Base-by-base conservation (phyloP, 176 grass and related monocot genomes). In the Phragmites australis region DNA sequence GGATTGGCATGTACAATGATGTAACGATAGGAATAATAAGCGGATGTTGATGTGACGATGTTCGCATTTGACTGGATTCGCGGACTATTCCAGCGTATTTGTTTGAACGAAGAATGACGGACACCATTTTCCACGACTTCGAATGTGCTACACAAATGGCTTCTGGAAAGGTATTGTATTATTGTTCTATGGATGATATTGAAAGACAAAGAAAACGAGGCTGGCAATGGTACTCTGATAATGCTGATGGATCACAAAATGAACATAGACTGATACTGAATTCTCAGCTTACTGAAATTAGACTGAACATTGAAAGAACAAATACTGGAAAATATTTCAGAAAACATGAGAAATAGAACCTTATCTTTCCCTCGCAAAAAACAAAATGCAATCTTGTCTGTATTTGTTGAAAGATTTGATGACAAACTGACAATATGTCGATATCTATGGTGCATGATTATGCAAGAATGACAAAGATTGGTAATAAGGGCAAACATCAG, bases 81-180 rank as follows among this genome's bases (percentile, higher is more conserved):
- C 2, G 16, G 68, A 82, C 46, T 51, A 51, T 63, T 82, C 30
- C 44, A 62, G 43, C 9, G 15, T 4, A 4, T 79, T 79, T 79
- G 76, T 79, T 82, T 82, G 68, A 82, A 82, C n/a, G 80, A 62
- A 82, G 68, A 50, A 82, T 2, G 5, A 22, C 17, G 16, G 21
- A 9, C 54, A 17, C 62, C n/a, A 5, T 50, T 13, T 49, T 72
- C 29, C 27, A 39, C 4, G 29, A 39, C 30, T 48, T 72, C 72
- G 54, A 72, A 57, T 56, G 6, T 17, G 16, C 16, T 27, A 25
- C 50, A 6, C 11, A 56, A 17, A 60, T n/a, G 18, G 67, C 54
- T 9, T 37, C 7, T 16, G 18, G 26, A 70, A 48, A 70, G 5
- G 45, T 57, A n/a, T 13, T n/a, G n/a, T n/a, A n/a, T n/a, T n/a